Evolutionary conservation across 2,329 filamentous ascomycete species (phyloP).

Genomic region (Penicillium palitans): DNA sequence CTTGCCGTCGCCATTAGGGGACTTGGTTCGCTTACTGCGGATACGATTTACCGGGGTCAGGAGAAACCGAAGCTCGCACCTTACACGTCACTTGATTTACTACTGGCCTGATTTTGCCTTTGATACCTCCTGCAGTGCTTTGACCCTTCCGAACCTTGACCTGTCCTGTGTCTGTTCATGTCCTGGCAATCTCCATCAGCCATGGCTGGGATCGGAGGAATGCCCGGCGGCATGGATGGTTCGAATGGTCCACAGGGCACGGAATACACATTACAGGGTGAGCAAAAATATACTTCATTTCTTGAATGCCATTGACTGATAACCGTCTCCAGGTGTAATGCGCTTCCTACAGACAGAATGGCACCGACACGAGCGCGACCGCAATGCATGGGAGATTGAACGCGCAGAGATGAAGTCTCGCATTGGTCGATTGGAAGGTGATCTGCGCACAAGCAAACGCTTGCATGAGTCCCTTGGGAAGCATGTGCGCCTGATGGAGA

Average conservation of each 20-base stretch:
- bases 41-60: conserved; percentile 24
- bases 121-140: neutral
- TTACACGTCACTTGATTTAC: conserved; percentile 7
- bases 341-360: conserved; percentile 98
- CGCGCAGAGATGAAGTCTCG: conserved; percentile 98
- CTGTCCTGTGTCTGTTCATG: conserved; percentile 48
- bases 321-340: conserved; percentile 73
- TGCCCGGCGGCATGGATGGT: conserved; percentile 48
- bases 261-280: conserved; percentile 72
- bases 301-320: neutral
- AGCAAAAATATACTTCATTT: conserved; percentile 21
- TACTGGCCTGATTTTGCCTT: neutral
- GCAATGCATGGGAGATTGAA: conserved; percentile 99
- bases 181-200: conserved; percentile 70
- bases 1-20: conserved; percentile 19
- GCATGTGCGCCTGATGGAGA: conserved; percentile 86
- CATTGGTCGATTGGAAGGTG: conserved; percentile 91
- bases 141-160: neutral
- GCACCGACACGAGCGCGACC: conserved; percentile 96
- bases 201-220: conserved; percentile 58
- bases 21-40: conserved; percentile 22
- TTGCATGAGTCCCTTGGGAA: conserved; percentile 86
- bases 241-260: conserved; percentile 59
- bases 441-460: conserved; percentile 80
- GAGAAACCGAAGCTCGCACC: conserved; percentile 24